phyloP scores from a whole-genome alignment of 1,139 yeast genomes.

The Blastobotrys elegans region DNA sequence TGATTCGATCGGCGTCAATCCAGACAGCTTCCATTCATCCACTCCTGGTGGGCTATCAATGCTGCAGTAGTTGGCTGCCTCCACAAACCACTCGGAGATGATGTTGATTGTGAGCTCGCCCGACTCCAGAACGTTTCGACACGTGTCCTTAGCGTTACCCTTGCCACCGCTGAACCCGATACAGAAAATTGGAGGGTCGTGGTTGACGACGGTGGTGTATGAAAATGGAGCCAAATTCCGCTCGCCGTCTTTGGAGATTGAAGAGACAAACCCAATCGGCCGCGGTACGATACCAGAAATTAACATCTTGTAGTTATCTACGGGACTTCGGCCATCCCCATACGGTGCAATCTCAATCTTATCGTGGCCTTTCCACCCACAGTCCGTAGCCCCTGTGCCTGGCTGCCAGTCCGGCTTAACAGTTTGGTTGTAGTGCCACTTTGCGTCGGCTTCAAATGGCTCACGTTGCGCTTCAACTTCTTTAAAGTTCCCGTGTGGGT shows the following conservation, averaged over 20 bases:
- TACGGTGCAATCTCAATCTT: conserved; percentile 55
- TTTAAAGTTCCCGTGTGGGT: conserved; percentile 14
- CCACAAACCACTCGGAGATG: conserved; percentile 59
- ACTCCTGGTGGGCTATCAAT: conserved; percentile 45
- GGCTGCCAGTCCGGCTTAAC: conserved; percentile 42
- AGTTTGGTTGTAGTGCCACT: conserved; percentile 23
- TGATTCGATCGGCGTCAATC: conserved; percentile 48
- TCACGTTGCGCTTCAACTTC: conserved; percentile 18
- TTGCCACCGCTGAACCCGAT: conserved; percentile 45
- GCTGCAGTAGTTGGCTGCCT: conserved; percentile 56
- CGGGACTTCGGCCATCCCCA: conserved; percentile 39
- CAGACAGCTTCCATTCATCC: conserved; percentile 55
- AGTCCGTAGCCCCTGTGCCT: conserved; percentile 44
- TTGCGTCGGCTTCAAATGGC: conserved; percentile 22
- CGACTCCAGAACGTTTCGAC: conserved; percentile 45
- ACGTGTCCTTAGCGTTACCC: conserved; percentile 46
- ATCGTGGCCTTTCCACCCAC: conserved; percentile 38
- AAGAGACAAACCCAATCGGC: conserved; percentile 54
- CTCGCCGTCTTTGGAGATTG: conserved; percentile 41
- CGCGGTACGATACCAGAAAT: conserved; percentile 52
- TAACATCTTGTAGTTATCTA: conserved; percentile 48
- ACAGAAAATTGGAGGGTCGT: conserved; percentile 57
- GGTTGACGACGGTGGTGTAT: conserved; percentile 45
- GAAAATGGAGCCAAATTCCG: conserved; percentile 57
- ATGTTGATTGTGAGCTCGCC: conserved; percentile 55